Base-by-base conservation (phyloP, 768 basidiomycete species). In the Xanthoconium stramineum region DNA sequence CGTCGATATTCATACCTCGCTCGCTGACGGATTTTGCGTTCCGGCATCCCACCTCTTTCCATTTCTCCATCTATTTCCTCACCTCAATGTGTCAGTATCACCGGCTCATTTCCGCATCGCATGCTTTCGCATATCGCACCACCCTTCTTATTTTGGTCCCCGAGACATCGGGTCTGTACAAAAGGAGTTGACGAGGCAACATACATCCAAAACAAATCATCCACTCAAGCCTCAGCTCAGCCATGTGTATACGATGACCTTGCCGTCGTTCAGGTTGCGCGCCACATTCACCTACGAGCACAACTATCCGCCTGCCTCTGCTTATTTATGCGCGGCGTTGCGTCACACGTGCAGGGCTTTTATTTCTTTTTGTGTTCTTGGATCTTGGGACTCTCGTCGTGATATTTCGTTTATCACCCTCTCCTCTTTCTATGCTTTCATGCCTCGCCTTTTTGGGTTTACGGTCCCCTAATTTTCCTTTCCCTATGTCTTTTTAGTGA, bases 1-100 rank as follows among this genome's bases (percentile, higher is more conserved):
- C 71, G 61, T 67, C 72, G 73, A 73, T 75, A 79, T 78, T 78
- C 75, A 77, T 79, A 72, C 74, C 73, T 76, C 76, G 69, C 70
- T 70, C 64, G 74, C 66, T 71, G 66, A 62, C 60, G 62, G 70
- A 38, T 55, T 53, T 40, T 52, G 14, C 61, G 58, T 68, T 64
- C 43, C 60, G 52, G 55, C 63, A 60, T 61, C 61, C 52, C 53
- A 50, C 57, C 61, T 49, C 61, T 61, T 63, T 63, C 56, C 52
- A 51, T 59, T 63, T 65, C 42, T 63, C 51, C 63, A 48, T 64
- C 58, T 64, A 61, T 66, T 62, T 69, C 61, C 51, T 58, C 62
- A 51, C 61, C 61, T 70, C 76, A 76, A 69, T 72, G 75, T 76
- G 71, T 72, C 75, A 76, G 64, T 76, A 76, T 70, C 69, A 61